Conservation (phyloP, 208 protist species). For the Leishmania mexicana region DNA sequence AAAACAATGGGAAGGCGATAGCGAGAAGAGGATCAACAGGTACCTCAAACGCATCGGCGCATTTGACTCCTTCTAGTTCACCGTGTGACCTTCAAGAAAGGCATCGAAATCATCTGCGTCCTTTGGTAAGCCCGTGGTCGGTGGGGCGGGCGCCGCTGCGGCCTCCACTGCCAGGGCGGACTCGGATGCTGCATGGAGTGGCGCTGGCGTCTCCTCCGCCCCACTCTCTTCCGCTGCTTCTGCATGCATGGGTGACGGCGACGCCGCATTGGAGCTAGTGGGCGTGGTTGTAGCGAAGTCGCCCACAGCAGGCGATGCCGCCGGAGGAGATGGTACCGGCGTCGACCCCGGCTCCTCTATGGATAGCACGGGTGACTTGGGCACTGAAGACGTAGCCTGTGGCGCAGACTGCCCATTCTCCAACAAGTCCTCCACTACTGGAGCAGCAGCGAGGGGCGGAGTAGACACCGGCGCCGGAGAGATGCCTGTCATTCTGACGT, state of each 20-base stretch:
- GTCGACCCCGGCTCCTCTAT: neutral
- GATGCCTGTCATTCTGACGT: neutral
- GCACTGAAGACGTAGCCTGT: neutral
- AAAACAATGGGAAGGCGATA: neutral
- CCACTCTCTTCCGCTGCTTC: neutral
- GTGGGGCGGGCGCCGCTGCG: neutral
- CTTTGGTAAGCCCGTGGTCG: constrained; percentile 4
- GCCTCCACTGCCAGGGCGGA: no score
- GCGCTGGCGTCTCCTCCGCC: neutral
- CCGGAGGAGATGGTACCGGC: neutral
- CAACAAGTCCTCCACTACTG: constrained; percentile 35
- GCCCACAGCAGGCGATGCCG: neutral
- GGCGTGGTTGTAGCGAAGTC: neutral
- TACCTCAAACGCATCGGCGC: no score
- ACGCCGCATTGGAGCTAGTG: neutral
- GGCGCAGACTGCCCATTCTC: constrained; percentile 14
- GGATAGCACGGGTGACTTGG: neutral
- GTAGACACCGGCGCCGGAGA: constrained; percentile 13
- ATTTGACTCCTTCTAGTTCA: neutral
- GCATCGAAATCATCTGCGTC: constrained; percentile 80
- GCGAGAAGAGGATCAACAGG: neutral
- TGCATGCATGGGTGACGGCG: neutral
- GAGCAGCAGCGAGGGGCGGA: constrained; percentile 4
- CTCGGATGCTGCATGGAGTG: no score
- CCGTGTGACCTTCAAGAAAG: constrained; percentile 52